phyloP scores from a whole-genome alignment of 345 rosid genomes.

The Camelina laxa region DNA sequence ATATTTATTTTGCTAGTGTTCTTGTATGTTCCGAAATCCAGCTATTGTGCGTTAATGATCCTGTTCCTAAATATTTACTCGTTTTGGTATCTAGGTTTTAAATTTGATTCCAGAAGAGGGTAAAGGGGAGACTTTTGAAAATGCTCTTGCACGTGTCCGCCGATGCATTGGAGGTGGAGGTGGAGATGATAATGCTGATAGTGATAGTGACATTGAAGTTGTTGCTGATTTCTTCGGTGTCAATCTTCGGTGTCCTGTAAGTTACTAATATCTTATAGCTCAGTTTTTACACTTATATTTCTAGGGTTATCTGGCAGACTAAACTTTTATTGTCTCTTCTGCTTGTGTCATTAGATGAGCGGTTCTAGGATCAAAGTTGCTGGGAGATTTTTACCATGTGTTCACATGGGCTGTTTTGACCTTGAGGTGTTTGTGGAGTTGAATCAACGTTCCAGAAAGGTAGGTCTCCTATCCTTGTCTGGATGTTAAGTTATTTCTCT shows the following conservation, averaged over 20 bases:
- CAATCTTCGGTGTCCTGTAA: constrained; percentile 96
- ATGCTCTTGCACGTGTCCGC: constrained; percentile 87
- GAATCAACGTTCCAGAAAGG: constrained; percentile 99
- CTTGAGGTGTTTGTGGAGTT: constrained; percentile 94
- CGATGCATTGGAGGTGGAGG: constrained; percentile 94
- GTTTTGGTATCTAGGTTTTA: constrained; percentile 61
- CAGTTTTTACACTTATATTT: constrained; percentile 28
- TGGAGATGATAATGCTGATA: constrained; percentile 78
- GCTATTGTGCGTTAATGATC: constrained; percentile 18
- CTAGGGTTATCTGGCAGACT: constrained; percentile 15
- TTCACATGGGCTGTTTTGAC: constrained; percentile 97
- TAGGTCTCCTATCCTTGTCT: constrained; percentile 42
- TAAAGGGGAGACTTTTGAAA: constrained; percentile 85
- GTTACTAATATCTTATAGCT: constrained; percentile 43
- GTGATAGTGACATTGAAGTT: constrained; percentile 98
- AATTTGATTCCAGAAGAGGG: constrained; percentile 78
- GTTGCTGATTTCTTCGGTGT: constrained; percentile 84
- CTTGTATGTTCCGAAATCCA: not conserved
- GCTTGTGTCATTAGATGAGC: constrained; percentile 67
- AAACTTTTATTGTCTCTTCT: not conserved
- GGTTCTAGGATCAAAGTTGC: constrained; percentile 98
- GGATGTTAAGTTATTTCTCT: constrained; percentile 8
- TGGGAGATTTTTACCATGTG: constrained; percentile 94
- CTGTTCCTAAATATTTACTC: constrained; percentile 18
- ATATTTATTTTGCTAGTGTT: constrained; percentile 11